These are phyloP conservation scores for Cladophialophora exuberans DNA, from an alignment of 2,329 filamentous ascomycete genomes.

Conservation along the genomic window DNA sequence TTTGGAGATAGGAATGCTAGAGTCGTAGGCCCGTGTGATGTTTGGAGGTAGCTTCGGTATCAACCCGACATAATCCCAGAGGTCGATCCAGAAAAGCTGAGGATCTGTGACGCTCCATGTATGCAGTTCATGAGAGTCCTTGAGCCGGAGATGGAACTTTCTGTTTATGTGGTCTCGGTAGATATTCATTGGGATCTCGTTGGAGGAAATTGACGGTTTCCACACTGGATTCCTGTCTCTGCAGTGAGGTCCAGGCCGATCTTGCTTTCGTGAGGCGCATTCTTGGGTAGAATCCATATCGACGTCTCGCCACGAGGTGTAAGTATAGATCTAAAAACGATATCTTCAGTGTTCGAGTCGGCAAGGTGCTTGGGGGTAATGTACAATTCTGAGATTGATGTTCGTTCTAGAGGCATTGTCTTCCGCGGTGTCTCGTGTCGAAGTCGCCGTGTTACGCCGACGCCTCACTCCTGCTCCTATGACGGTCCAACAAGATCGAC, in stretches of 20 bases:
- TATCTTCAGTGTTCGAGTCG: neutral
- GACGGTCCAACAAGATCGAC: too few species aligned
- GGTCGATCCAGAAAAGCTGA: conserved; percentile 47
- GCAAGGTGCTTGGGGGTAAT: too few species aligned
- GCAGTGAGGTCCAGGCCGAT: neutral
- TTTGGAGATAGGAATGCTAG: conserved; percentile 39
- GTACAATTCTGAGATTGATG: neutral
- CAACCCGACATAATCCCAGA: conserved; percentile 44
- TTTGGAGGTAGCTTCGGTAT: conserved; percentile 32
- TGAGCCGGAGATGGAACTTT: neutral
- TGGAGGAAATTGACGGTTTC: conserved; percentile 1
- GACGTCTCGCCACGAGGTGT: neutral
- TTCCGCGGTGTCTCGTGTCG: neutral
- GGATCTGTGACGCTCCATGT: conserved; percentile 42
- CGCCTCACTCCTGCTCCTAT: too few species aligned
- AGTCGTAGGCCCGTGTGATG: conserved; percentile 43
- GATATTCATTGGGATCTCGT: conserved; percentile 7
- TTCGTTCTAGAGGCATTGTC: neutral
- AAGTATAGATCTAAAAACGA: neutral
- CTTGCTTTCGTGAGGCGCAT: neutral
- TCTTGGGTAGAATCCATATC: neutral
- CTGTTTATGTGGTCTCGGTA: conserved; percentile 13
- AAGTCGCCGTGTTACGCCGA: neutral
- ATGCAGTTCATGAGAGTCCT: conserved; percentile 41
- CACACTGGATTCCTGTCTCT: neutral